phyloP scores from a whole-genome alignment of 768 basidiomycete species.

The Cyathus striatus region DNA sequence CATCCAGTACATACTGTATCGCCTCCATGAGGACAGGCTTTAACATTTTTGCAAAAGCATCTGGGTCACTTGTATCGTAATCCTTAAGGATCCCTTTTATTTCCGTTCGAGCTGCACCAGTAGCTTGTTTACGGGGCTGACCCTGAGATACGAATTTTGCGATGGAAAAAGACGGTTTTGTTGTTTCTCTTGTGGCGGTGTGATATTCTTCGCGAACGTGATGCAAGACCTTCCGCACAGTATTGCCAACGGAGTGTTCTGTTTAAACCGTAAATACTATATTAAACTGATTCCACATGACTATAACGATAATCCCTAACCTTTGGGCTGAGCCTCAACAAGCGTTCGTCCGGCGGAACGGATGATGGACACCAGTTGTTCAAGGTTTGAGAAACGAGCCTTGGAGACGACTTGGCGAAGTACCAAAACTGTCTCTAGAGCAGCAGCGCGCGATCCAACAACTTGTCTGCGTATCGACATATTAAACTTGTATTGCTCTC shows the following conservation, averaged over 20 bases:
- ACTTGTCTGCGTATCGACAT: constrained; percentile 61
- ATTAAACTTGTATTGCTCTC: no score
- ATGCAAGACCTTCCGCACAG: constrained; percentile 87
- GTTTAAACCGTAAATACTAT: constrained; percentile 8
- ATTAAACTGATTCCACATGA: constrained; percentile 5
- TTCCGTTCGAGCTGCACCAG: constrained; percentile 39
- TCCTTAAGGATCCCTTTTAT: constrained; percentile 56
- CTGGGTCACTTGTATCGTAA: constrained; percentile 70
- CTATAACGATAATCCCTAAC: constrained; percentile 31
- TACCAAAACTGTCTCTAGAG: constrained; percentile 84
- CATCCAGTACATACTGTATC: constrained; percentile 93
- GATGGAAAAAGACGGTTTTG: constrained; percentile 56
- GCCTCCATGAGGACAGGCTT: constrained; percentile 97
- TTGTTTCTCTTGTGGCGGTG: constrained; percentile 56
- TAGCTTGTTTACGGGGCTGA: constrained; percentile 54
- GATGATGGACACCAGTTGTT: constrained; percentile 78
- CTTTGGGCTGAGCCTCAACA: constrained; percentile 93
- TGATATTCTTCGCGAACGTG: constrained; percentile 94
- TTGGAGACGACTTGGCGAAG: constrained; percentile 87
- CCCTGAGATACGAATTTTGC: constrained; percentile 81
- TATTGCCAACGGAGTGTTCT: constrained; percentile 97
- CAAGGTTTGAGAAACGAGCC: constrained; percentile 81
- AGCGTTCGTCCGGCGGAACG: constrained; percentile 74
- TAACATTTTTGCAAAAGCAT: constrained; percentile 69
- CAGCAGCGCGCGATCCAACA: constrained; percentile 85